phyloP scores from a whole-genome alignment of 2,329 filamentous ascomycete genomes.

The Calonectria montana region DNA sequence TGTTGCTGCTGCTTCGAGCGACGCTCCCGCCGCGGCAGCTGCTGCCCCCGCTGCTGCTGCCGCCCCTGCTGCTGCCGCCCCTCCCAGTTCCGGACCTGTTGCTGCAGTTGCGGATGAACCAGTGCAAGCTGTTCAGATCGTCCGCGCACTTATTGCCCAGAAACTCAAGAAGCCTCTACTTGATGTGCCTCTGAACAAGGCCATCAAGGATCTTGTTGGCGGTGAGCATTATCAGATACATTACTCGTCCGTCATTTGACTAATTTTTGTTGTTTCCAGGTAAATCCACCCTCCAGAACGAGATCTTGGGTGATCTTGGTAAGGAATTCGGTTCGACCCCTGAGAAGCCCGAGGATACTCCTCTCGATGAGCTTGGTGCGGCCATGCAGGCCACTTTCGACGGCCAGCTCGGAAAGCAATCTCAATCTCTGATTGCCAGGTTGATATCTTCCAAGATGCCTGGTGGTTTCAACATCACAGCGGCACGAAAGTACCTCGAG shows the following conservation, averaged over 20 bases:
- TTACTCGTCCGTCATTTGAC: not conserved
- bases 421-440: constrained; percentile 90
- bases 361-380: constrained; percentile 93
- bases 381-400: constrained; percentile 99
- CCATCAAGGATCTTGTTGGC: constrained; percentile 98
- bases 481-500: constrained; percentile 94
- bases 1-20: constrained; percentile 58
- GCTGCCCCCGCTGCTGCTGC: constrained; percentile 66
- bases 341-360: constrained; percentile 98
- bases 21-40: constrained; percentile 63
- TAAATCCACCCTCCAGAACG: constrained; percentile 98
- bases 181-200: constrained; percentile 93
- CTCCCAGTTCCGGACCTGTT: constrained; percentile 84
- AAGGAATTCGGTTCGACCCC: constrained; percentile 99
- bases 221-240: constrained; percentile 68
- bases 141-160: constrained; percentile 90
- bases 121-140: constrained; percentile 88
- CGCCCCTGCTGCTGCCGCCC: constrained; percentile 65
- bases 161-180: constrained; percentile 95
- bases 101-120: constrained; percentile 88
- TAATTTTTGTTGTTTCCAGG: constrained; percentile 62
- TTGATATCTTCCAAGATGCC: constrained; percentile 99
- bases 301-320: constrained; percentile 96
- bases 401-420: constrained; percentile 97
- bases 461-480: constrained; percentile 98